Conservation (phyloP, 2,329 filamentous ascomycete genomes). For the Colletotrichum musicola region DNA sequence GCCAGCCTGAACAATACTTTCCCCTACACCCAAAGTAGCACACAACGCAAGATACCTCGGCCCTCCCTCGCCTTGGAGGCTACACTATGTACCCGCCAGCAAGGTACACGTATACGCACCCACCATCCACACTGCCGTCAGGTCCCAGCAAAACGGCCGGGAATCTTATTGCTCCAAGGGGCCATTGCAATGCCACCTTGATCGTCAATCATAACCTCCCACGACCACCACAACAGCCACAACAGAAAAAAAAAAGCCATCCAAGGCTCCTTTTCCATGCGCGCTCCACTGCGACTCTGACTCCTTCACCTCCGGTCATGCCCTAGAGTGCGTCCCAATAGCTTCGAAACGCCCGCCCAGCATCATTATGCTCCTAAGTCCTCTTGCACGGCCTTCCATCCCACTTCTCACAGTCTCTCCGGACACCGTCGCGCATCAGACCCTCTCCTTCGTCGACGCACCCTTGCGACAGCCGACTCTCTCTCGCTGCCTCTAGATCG, state of each 20-base stretch:
- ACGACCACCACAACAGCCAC: constrained; percentile 21
- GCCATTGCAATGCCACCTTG: constrained; percentile 38
- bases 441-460: constrained; percentile 18
- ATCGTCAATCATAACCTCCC: constrained; percentile 31
- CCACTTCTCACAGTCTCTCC: constrained; percentile 32
- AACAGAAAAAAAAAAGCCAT: constrained; percentile 26
- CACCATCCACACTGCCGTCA: constrained; percentile 20
- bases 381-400: constrained; percentile 37
- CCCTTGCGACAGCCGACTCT: constrained; percentile 12
- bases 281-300: constrained; percentile 7
- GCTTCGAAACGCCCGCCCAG: constrained; percentile 35
- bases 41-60: constrained; percentile 14
- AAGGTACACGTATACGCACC: constrained; percentile 13
- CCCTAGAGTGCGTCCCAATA: constrained; percentile 24
- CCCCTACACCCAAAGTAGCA: not conserved
- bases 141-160: constrained; percentile 37
- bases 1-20: constrained; percentile 9
- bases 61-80: too few relatives aligned
- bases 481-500: not conserved
- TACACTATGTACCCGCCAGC: constrained; percentile 1
- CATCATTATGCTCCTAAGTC: constrained; percentile 40
- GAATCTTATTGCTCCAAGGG: constrained; percentile 40
- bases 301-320: constrained; percentile 21
- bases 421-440: constrained; percentile 25
- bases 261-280: constrained; percentile 1